These are phyloP conservation scores for Musa acuminata DNA, from an alignment of 176 grass and related monocot species.

Conservation along the genomic window DNA sequence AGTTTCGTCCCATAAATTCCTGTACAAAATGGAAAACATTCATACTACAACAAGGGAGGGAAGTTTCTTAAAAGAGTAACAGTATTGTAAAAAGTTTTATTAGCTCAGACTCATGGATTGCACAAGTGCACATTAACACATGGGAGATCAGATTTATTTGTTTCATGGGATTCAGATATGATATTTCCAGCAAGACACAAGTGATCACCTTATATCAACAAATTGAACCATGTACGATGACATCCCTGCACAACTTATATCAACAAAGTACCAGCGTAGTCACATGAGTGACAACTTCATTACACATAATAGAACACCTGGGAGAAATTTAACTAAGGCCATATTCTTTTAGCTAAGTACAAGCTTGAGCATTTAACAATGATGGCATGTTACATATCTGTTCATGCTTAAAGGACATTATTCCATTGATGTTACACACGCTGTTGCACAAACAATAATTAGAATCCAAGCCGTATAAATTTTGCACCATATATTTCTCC, in stretches of 20 bases:
- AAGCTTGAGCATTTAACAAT: not conserved
- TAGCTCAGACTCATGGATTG: not conserved
- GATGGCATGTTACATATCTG: not conserved
- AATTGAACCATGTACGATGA: not conserved
- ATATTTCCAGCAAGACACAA: no score
- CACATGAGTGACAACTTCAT: not conserved
- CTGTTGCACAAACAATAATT: no score
- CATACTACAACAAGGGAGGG: slow-evolving; percentile 5
- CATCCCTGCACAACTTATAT: not conserved
- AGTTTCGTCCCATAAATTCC: slow-evolving; percentile 85
- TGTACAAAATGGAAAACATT: slow-evolving; percentile 19
- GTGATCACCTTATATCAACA: not conserved
- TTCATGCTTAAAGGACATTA: not conserved
- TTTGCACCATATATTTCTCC: not conserved
- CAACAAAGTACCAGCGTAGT: not conserved
- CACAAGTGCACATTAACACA: no score
- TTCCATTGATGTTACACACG: no score
- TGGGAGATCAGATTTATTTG: no score
- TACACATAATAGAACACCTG: not conserved
- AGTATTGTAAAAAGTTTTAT: not conserved
- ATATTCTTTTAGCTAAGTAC: not conserved
- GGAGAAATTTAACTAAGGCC: not conserved
- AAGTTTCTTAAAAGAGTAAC: not conserved
- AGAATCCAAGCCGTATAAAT: not conserved
- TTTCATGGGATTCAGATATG: no score